These are phyloP conservation scores for Biancaea sappan DNA, from an alignment of 306 rosid species.

Conservation along the genomic window DNA sequence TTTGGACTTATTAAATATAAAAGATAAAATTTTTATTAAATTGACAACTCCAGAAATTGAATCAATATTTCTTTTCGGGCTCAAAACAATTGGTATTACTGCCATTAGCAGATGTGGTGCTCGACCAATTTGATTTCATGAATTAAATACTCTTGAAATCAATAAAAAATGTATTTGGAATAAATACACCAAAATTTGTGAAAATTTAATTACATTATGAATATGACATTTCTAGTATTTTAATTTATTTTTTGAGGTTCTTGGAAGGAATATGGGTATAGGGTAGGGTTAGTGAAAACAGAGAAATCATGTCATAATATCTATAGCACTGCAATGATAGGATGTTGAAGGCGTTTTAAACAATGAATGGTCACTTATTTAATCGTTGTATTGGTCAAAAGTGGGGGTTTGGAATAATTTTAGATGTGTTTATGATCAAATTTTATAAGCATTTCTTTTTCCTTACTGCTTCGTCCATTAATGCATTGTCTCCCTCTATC, in stretches of 20 bases:
- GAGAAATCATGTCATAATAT: slow-evolving; percentile 36
- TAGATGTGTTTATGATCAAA: slow-evolving; percentile 29
- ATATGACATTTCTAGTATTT: no score
- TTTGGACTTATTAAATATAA: no score
- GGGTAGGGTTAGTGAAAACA: slow-evolving; percentile 35
- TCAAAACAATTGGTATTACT: no score
- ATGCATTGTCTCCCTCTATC: slow-evolving; percentile 50
- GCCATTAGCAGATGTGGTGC: no score
- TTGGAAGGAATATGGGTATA: slow-evolving; percentile 33
- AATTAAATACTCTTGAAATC: no score
- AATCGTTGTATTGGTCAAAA: slow-evolving; percentile 56
- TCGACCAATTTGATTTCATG: no score
- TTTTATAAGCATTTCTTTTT: slow-evolving; percentile 47
- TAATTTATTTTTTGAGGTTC: neutral
- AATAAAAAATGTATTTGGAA: no score
- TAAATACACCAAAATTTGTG: no score
- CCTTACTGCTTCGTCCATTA: slow-evolving; percentile 65
- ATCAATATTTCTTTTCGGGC: no score
- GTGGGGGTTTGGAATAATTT: slow-evolving; percentile 64
- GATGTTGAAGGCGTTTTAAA: slow-evolving; percentile 45
- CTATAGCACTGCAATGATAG: slow-evolving; percentile 57
- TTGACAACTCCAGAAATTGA: no score
- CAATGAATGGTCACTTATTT: slow-evolving; percentile 12
- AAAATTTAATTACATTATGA: no score
- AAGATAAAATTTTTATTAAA: no score